Base-by-base conservation (phyloP, 768 basidiomycete species). In the Collybia sordida region DNA sequence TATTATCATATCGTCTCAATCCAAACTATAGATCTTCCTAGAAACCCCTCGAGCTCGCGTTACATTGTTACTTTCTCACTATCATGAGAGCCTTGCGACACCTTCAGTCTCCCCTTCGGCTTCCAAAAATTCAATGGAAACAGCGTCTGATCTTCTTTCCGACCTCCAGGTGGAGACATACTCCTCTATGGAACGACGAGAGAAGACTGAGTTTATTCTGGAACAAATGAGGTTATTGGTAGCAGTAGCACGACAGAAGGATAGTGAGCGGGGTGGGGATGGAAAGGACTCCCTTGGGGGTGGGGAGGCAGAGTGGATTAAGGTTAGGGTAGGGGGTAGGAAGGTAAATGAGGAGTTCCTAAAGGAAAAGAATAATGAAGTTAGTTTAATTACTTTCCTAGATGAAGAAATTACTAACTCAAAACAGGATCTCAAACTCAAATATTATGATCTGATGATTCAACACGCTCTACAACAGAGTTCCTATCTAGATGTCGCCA, bases 81-180 rank as follows among this genome's bases (percentile, higher is more conserved):
- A 97, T 67, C 88, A 97, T 63, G 97, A 99, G 75, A 63, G 69
- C 28, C 78, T 90, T 38, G 75, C 81, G 25, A 65, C 66, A 50
- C 59, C 74, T 50, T 65, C 78, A 46, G 56, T 74, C 1, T 61
- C 78, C 38, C 72, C 78, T 19, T 64, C 78, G 8, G 64, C 67
- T 18, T 58, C 73, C 22, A 89, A 88, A 57, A 88, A 90, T 58
- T 82, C 86, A 36, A 71, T 93, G 34, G 83, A 89, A 59, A 88
- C 85, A 0, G 94, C 97, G 5, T 94, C 92, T 0, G 97, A 98
- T 55, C 73, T 98, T 23, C 78, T 98, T 53, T 88, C 88, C 19
- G 97, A 99, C 51, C 82, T 99, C 2, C 95, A 98, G 72, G 95
- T 99, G 34, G 97, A 99, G 71, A 98, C 97, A 1, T 99, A 98